Conservation (phyloP, 306 rosid species). For the Sechiopsis laciniata region DNA sequence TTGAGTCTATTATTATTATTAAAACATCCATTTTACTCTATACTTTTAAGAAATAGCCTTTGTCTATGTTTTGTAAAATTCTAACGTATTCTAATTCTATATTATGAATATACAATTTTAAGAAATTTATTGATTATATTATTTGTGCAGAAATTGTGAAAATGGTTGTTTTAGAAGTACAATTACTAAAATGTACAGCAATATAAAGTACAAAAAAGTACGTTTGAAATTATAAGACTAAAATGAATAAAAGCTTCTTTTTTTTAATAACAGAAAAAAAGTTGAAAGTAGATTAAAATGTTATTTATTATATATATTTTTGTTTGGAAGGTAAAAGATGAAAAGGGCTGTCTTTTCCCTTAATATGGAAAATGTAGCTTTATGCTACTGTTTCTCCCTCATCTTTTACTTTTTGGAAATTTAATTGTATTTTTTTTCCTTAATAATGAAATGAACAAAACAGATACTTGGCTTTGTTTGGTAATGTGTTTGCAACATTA, state of each 20-base stretch:
- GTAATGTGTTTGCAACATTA: background rate
- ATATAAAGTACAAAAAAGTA: background rate
- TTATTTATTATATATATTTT: too few relatives aligned
- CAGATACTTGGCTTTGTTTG: background rate
- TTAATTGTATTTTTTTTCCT: background rate
- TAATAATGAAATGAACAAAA: background rate
- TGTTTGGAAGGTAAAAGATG: slow-evolving; percentile 3
- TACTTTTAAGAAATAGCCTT: background rate
- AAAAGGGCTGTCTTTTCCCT: background rate
- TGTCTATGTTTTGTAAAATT: background rate
- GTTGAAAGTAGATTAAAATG: too few relatives aligned
- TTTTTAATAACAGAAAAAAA: too few relatives aligned
- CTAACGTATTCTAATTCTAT: background rate
- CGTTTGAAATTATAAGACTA: too few relatives aligned
- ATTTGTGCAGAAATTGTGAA: too few relatives aligned
- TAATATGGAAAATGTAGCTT: background rate
- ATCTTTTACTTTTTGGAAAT: background rate
- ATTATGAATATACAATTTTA: too few relatives aligned
- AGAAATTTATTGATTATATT: background rate
- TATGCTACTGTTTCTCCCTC: background rate
- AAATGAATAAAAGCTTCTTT: too few relatives aligned
- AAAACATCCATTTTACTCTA: too few relatives aligned
- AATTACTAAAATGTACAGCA: too few relatives aligned
- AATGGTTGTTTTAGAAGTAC: too few relatives aligned
- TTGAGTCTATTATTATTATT: background rate